phyloP scores from a whole-genome alignment of 495 filamentous ascomycete species.

The Xanthoparmelia taractica region DNA sequence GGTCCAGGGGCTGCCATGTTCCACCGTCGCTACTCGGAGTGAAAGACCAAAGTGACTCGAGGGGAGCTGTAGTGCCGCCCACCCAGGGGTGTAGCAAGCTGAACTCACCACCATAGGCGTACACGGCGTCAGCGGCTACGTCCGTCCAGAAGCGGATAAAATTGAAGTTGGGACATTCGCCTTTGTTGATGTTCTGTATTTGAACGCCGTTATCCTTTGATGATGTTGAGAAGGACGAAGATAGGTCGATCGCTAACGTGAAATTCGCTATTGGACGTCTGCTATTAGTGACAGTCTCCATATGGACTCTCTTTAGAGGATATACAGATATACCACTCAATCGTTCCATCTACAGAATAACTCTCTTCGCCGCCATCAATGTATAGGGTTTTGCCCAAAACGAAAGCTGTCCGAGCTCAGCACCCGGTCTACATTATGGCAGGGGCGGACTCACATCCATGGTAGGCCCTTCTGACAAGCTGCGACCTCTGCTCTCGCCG shows the following conservation, averaged over 20 bases:
- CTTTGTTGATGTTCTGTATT: neutral
- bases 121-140: neutral
- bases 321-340: neutral
- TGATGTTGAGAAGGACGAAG: neutral
- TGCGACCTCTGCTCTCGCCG: neutral
- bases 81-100: neutral
- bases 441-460: neutral
- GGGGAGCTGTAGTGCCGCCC: neutral
- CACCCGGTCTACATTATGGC: neutral
- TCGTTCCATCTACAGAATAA: neutral
- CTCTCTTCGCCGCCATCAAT: neutral
- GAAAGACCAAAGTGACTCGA: neutral
- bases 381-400: neutral
- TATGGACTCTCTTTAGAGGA: neutral
- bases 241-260: neutral
- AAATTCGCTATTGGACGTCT: neutral
- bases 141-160: conserved; percentile 1
- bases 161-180: neutral
- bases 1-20: neutral
- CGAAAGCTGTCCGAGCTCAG: neutral
- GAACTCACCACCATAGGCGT: neutral
- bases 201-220: neutral
- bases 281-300: neutral
- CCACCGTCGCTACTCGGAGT: neutral
- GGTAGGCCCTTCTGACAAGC: neutral